These are phyloP conservation scores for Chloris gayana DNA, from an alignment of 176 grass and related monocot genomes.

Conservation along the genomic window DNA sequence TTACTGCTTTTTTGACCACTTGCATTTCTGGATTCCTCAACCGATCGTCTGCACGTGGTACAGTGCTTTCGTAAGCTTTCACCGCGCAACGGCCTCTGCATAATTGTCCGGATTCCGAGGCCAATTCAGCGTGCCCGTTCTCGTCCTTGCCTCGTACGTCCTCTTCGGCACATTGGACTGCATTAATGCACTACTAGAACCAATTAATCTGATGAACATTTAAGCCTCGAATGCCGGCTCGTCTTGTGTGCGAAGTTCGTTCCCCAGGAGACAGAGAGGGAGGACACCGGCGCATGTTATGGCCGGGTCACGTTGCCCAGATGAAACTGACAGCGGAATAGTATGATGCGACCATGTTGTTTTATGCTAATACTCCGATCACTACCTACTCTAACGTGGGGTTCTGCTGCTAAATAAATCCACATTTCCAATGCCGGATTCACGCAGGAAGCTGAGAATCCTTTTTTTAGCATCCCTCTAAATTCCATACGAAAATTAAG, in stretches of 20 bases:
- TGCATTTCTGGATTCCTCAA: background rate
- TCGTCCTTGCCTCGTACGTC: background rate
- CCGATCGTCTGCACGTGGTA: background rate
- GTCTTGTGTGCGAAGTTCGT: background rate
- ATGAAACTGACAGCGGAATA: background rate
- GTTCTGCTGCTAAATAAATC: background rate
- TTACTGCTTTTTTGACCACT: constrained; percentile 9
- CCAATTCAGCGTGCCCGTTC: background rate
- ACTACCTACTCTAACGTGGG: background rate
- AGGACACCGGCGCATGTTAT: constrained; percentile 17
- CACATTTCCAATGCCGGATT: background rate
- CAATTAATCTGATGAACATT: background rate
- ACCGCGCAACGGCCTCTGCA: background rate
- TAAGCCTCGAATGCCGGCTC: constrained; percentile 12
- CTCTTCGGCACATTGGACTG: constrained; percentile 1
- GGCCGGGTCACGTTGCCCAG: background rate
- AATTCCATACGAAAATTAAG: background rate
- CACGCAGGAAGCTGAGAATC: background rate
- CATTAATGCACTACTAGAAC: background rate
- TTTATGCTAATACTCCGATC: constrained; percentile 1
- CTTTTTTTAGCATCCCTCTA: background rate
- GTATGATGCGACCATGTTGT: constrained; percentile 8
- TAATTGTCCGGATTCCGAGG: constrained; percentile 5
- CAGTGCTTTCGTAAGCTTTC: background rate
- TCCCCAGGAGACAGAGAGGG: constrained; percentile 10